Evolutionary conservation across 208 protist genomes (phyloP).

Genomic region (Leishmania mexicana): DNA sequence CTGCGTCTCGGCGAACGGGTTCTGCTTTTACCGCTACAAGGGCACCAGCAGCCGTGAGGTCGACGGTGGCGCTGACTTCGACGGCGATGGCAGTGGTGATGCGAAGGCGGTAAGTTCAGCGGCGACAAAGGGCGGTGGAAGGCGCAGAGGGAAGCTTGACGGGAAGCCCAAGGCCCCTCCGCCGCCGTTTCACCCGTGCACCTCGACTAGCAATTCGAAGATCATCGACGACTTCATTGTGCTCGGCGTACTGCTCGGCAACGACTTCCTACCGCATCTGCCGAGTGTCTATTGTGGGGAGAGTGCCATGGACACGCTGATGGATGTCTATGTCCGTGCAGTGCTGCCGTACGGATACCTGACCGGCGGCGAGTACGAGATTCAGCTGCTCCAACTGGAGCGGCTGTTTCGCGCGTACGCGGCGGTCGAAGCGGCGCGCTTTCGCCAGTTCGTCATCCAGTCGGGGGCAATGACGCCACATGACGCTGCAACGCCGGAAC

Average conservation of each 20-base stretch:
- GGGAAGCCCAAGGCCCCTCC: neutral
- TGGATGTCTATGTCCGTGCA: slow-evolving; percentile 78
- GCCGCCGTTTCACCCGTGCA: slow-evolving; percentile 59
- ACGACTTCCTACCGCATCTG: slow-evolving; percentile 82
- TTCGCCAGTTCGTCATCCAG: slow-evolving; percentile 62
- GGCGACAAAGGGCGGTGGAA: neutral
- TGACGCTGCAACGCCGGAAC: slow-evolving; percentile 32
- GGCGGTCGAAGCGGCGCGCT: slow-evolving; percentile 61
- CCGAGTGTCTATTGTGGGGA: slow-evolving; percentile 81
- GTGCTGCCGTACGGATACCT: slow-evolving; percentile 87
- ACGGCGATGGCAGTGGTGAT: neutral
- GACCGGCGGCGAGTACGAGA: slow-evolving; percentile 63
- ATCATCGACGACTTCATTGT: slow-evolving; percentile 89
- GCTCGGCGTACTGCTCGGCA: slow-evolving; percentile 75
- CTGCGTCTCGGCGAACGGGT: slow-evolving; percentile 53
- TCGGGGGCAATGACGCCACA: slow-evolving; percentile 35
- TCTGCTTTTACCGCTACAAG: slow-evolving; percentile 39
- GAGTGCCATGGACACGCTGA: slow-evolving; percentile 72
- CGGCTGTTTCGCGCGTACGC: slow-evolving; percentile 70
- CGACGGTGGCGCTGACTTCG: neutral
- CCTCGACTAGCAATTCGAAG: slow-evolving; percentile 68
- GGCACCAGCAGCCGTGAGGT: neutral
- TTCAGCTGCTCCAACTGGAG: slow-evolving; percentile 67
- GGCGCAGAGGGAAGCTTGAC: slow-evolving; percentile 3
- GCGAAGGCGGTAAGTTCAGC: neutral